phyloP scores from a whole-genome alignment of 179 eudicot genomes.

The Vitellaria paradoxa region DNA sequence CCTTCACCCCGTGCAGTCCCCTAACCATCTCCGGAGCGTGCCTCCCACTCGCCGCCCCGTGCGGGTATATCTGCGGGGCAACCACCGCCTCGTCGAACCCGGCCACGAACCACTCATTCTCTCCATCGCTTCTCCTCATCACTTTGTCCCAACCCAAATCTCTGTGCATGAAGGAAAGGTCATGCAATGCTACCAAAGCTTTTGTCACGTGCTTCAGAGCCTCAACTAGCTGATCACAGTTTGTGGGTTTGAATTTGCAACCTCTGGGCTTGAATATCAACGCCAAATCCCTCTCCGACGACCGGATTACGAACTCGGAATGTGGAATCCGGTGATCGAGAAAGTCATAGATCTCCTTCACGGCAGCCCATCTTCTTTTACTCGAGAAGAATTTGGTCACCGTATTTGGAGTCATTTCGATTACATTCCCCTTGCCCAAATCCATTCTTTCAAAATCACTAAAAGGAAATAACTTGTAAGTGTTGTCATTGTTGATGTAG shows the following conservation, averaged over 20 bases:
- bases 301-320: conserved; percentile 34
- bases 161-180: conserved; percentile 77
- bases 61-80: conserved; percentile 70
- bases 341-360: conserved; percentile 63
- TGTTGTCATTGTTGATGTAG: conserved; percentile 11
- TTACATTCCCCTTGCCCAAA: conserved; percentile 37
- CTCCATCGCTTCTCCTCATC: conserved; percentile 27
- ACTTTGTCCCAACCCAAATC: conserved; percentile 78
- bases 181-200: conserved; percentile 73
- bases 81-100: conserved; percentile 78
- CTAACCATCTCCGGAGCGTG: conserved; percentile 80
- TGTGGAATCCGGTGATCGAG: conserved; percentile 61
- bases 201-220: conserved; percentile 77
- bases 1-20: conserved; percentile 80
- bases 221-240: conserved; percentile 44
- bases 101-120: conserved; percentile 54
- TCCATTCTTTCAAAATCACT: conserved; percentile 55
- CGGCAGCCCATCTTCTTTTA: conserved; percentile 49
- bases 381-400: conserved; percentile 42
- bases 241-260: conserved; percentile 43
- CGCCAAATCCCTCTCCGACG: conserved; percentile 42
- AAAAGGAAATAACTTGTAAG: conserved; percentile 20
- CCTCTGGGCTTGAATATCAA: conserved; percentile 66
- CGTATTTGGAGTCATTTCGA: conserved; percentile 56
- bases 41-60: conserved; percentile 25